Evolutionary conservation across 306 rosid species (phyloP), one percentile per base, ranked within the genome.

Genomic region (Calophaca sinica): DNA sequence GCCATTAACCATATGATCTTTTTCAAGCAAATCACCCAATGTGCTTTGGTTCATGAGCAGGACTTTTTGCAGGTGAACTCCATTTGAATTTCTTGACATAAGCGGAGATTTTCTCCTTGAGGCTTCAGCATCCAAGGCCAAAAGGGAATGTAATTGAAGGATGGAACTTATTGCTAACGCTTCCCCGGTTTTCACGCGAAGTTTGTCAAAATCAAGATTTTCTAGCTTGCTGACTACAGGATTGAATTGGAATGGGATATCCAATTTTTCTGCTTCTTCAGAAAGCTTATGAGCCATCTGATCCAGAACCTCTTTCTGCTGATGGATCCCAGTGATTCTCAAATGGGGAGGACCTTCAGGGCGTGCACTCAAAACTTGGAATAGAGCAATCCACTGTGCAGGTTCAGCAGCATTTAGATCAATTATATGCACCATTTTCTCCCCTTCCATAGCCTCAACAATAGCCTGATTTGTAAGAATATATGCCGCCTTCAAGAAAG

Each of bases 311-410:
- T 87, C 97, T 65, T 87, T 91, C 83, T 76, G 91, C 15, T 81
- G 90, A 88, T 93, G 96, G 59, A 93, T 83, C 38, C 93, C 98
- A 0, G 97, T 93, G 53, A 93, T 89, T 84, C 97, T 86, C 96
- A 93, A 79, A 88, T 93, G 97, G 2, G 96, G 96, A 14, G 98
- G 90, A 11, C 98, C 98, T 84, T 86, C 98, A 1, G 89, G 85
- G 9, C 98, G 84, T 6, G 88, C 89, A 68, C 91, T 90, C 82
- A 93, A 82, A 70, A 81, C 89, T 75, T 91, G 96, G 38, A 93
- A 78, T 76, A 93, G 96, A 9, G 97, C 92, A 73, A 91, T 81
- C 98, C 98, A 93, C 42, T 89, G 96, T 0, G 89, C 87, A n/a
- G 96, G 93, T 57, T 89, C 96, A 9, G 91, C 70, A 1, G 92